These are phyloP conservation scores for Colletotrichum tanaceti DNA, from an alignment of 2,329 filamentous ascomycete species.

Conservation along the genomic window DNA sequence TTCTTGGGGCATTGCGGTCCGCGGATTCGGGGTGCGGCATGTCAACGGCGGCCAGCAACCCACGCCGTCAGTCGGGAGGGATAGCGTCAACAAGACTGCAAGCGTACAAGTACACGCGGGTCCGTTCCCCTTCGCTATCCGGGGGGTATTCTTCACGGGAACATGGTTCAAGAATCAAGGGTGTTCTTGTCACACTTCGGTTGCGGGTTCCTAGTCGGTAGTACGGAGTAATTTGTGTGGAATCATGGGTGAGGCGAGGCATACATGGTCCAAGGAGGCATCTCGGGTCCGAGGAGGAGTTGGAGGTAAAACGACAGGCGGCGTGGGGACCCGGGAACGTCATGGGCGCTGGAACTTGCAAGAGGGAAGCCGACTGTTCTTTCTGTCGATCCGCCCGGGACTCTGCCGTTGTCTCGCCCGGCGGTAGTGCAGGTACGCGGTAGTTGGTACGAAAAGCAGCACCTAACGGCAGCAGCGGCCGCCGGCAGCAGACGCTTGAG, in stretches of 20 bases:
- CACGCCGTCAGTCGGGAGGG: background rate
- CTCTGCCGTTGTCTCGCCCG: slow-evolving; percentile 1
- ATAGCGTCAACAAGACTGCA: background rate
- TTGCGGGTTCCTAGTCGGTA: too few relatives aligned
- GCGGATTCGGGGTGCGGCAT: slow-evolving; percentile 19
- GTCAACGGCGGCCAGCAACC: too few relatives aligned
- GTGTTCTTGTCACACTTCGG: background rate
- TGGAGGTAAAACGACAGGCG: background rate
- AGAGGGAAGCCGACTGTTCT: background rate
- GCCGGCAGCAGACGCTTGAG: background rate
- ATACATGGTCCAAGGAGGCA: background rate
- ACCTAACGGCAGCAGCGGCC: too few relatives aligned
- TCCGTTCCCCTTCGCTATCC: background rate
- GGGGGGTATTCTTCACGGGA: slow-evolving; percentile 7
- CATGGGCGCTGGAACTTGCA: background rate
- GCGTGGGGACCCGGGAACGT: background rate
- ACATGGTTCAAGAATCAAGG: background rate
- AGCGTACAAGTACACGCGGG: slow-evolving; percentile 5
- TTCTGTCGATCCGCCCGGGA: slow-evolving; percentile 12
- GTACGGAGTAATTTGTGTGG: too few relatives aligned
- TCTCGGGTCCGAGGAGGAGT: slow-evolving; percentile 1
- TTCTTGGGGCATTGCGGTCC: slow-evolving; percentile 6
- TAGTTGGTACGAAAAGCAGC: too few relatives aligned
- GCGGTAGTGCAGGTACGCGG: too few relatives aligned
- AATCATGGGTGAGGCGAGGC: too few relatives aligned